Percentiles rank a stretch among this genome's conserved stretches.
phyloP scores from a whole-genome alignment of 192 early-diverging fungal genomes.

The Coemansia sp. region DNA sequence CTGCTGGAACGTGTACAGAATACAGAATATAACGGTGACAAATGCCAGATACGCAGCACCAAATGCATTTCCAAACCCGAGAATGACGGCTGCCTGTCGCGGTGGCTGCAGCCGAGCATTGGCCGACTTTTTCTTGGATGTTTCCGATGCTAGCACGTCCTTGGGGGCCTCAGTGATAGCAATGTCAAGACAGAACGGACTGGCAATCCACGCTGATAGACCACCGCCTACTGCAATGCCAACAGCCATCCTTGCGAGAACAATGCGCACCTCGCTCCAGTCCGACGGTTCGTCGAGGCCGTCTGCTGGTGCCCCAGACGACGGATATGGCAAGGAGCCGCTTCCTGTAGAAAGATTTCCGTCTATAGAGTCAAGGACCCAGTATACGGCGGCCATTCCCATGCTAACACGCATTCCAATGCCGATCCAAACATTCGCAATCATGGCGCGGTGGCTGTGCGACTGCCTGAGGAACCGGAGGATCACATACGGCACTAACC shows the following conservation, averaged over 20 bases:
- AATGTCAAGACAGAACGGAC: conserved; percentile 60
- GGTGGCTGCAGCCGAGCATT: conserved; percentile 1
- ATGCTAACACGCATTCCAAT: conserved; percentile 60
- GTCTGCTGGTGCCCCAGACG: background rate
- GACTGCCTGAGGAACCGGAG: conserved; percentile 47
- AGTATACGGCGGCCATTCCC: conserved; percentile 58
- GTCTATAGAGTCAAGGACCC: conserved; percentile 57
- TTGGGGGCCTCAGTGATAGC: conserved; percentile 12
- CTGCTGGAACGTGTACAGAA: conserved; percentile 71
- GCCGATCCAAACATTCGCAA: conserved; percentile 56
- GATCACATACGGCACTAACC: conserved; percentile 45
- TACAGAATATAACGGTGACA: conserved; percentile 60
- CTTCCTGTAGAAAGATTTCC: conserved; percentile 3
- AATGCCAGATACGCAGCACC: conserved; percentile 71
- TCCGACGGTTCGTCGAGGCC: conserved; percentile 4
- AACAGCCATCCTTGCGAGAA: conserved; percentile 58
- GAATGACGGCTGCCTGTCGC: conserved; percentile 41
- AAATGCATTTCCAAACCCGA: conserved; percentile 67
- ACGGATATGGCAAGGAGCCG: background rate
- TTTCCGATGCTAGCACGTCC: background rate
- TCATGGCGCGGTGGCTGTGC: conserved; percentile 58
- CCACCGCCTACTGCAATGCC: conserved; percentile 59
- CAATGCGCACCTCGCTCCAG: conserved; percentile 52
- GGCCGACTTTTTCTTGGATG: background rate
- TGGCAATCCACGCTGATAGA: conserved; percentile 55